Evolutionary conservation across 176 grass and related monocot genomes (phyloP), one percentile per base, ranked within the genome.

Genomic region (Zea mays): DNA sequence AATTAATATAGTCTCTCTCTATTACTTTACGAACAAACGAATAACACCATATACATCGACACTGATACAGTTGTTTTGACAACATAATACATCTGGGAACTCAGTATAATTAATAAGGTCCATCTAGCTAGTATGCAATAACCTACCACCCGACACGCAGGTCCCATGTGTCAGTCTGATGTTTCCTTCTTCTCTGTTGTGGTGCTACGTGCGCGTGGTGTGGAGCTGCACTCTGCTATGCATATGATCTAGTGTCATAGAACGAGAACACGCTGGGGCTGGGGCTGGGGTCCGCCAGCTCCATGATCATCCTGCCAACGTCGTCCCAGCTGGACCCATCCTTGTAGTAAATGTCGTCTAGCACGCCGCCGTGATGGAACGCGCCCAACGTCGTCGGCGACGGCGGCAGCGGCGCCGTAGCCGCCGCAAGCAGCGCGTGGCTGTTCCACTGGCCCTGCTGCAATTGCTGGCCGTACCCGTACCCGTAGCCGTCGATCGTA

Each of bases 281-380:
- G 15, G 82, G 72, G 67, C 81, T 82, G 3, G 55, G 55, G 56
- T 84, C 85, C 17, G 82, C 73, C 5, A 80, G 62, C 47, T 95
- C 92, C 84, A 85, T 89, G 41, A 87, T 41, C 82, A 91, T 88
- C 71, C 83, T 88, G 33, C 83, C 81, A 59, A 95, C 77, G 69
- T 95, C 92, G 42, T 91, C 89, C 83, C 83, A 91, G 74, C 17
- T 44, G 27, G 27, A 27, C 27, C 27, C 27, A 27, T 27, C 27
- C 27, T 27, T 27, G 27, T 27, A 27, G 27, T 27, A 27, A 27
- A 27, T 27, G n/a, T 84, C 88, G 16, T 87, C 67, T 27, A 54
- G 20, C 8, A 17, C 55, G 6, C 55, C 55, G 67, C 72, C 62
- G 33, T 71, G 49, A 19, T 85, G 69, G 48, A 74, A 67, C 8